Percentiles rank a stretch among this genome's conserved stretches.
Evolutionary conservation across 495 filamentous ascomycete genomes (phyloP).

Genomic region (Cryomyces minteri): DNA sequence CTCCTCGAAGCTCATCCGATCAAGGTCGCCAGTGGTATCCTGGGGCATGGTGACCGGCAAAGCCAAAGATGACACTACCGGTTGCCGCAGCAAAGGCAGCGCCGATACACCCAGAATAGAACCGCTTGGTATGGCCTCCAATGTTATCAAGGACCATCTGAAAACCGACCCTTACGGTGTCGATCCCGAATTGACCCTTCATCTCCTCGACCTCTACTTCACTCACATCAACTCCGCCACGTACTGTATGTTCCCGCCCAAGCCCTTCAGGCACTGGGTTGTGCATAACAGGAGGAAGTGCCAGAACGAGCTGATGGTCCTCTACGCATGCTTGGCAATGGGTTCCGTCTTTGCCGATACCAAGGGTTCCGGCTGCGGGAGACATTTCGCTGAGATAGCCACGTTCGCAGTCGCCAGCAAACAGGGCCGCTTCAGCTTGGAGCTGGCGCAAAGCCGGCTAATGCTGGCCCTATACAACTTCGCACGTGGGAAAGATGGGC

Average conservation of each 20-base stretch:
- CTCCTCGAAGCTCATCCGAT: too few species aligned
- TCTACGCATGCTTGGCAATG: conserved; percentile 44
- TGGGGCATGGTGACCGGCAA: too few species aligned
- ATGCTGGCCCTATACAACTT: conserved; percentile 48
- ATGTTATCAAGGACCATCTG: conserved; percentile 24
- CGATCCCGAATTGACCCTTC: conserved; percentile 22
- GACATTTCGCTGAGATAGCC: conserved; percentile 35
- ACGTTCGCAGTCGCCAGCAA: conserved; percentile 35
- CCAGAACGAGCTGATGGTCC: conserved; percentile 48
- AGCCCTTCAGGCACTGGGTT: conserved; percentile 33
- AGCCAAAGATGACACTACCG: too few species aligned
- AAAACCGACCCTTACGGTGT: conserved; percentile 40
- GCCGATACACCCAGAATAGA: too few species aligned
- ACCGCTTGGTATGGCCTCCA: conserved; percentile 15
- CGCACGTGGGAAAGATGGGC: conserved; percentile 29
- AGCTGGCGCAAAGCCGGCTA: conserved; percentile 42
- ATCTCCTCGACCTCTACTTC: conserved; percentile 38
- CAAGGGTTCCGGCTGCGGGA: conserved; percentile 26
- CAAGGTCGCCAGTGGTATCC: too few species aligned
- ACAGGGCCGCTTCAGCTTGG: conserved; percentile 31
- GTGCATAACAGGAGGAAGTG: conserved; percentile 32
- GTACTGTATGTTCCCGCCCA: conserved; percentile 37
- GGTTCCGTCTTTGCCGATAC: conserved; percentile 39
- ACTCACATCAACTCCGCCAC: conserved; percentile 30
- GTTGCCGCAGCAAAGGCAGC: too few species aligned